Evolutionary conservation across 148 eudicot species (phyloP), one percentile per base, ranked within the genome.

Genomic region (Polygonum aviculare): DNA sequence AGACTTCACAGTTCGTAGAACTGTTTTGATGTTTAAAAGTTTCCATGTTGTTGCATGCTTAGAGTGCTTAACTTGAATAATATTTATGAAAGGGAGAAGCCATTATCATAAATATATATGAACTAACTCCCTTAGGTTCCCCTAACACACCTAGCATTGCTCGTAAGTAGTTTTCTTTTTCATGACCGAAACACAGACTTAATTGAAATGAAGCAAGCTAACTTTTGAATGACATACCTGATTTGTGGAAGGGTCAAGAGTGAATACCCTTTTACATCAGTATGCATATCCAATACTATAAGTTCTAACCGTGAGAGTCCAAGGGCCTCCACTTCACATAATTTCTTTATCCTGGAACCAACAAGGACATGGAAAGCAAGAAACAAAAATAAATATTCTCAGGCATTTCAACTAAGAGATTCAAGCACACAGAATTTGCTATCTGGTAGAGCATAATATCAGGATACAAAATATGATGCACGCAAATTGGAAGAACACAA

Each of bases 191-290:
- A 72, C 67, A 33, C 1, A 21, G n/a, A 47, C 75, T 9, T 0
- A 26, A 26, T 26, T 7, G 31, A 57, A n/a, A 48, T 38, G 41
- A 6, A 54, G 57, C 49, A 33, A 45, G 18, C 21, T 59, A 72
- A 50, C 8, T 44, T 44, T 36, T 19, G 51, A 59, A 63, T 45
- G 9, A 21, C 83, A 72, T 73, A 93, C 98, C 98, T 94, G 93
- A 94, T 85, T 94, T 94, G 98, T 40, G 90, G 93, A 81, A 94
- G 97, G 67, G 89, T 83, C 65, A 94, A 74, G 77, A 94, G 84
- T 44, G 98, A 91, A 85, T 87, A 94, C 74, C 98, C 98, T 80
- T 94, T 94, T 19, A 86, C 92, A 81, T 94, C 98, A 38, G 91
- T 85, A 73, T 85, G 84, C 95, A 94, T 84, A 83, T 94, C 98